Percentiles rank a stretch among this genome's conserved stretches.
Evolutionary conservation across 129 eudicot species (phyloP).

Genomic region (Kitagawia praeruptora): DNA sequence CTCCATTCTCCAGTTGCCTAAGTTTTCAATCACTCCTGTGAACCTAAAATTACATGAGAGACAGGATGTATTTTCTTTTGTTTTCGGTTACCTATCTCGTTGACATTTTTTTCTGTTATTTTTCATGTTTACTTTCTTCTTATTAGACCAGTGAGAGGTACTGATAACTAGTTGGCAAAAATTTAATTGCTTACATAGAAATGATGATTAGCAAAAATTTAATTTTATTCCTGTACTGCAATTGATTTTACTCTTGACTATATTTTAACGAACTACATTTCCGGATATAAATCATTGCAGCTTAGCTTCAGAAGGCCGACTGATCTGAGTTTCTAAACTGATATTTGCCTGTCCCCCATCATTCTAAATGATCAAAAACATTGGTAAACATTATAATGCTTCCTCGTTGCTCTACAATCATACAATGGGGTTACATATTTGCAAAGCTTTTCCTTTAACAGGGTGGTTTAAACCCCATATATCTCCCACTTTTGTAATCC

Average conservation of each 20-base stretch:
- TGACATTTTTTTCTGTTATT: not conserved
- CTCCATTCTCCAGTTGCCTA: constrained; percentile 19
- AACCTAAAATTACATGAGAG: not conserved
- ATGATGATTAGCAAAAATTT: not conserved
- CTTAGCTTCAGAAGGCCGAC: not conserved
- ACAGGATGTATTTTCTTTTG: not conserved
- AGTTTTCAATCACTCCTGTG: not conserved
- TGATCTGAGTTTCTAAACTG: not conserved
- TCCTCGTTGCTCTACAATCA: not conserved
- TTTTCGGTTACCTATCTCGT: not conserved
- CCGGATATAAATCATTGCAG: not conserved
- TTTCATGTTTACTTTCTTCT: not conserved
- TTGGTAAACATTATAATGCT: not conserved
- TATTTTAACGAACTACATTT: not conserved
- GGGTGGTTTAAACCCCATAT: constrained; percentile 47
- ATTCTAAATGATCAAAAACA: not conserved
- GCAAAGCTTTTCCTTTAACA: constrained; percentile 17
- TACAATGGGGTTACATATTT: not conserved
- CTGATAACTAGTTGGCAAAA: not conserved
- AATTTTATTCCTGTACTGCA: not conserved
- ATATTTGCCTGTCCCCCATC: not conserved
- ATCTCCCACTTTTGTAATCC: constrained; percentile 34
- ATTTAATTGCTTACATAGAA: constrained; percentile 1
- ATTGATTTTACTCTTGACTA: not conserved
- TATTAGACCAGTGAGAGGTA: constrained; percentile 2